phyloP scores from a whole-genome alignment of 2,329 filamentous ascomycete species.

The Colletotrichum simmondsii region DNA sequence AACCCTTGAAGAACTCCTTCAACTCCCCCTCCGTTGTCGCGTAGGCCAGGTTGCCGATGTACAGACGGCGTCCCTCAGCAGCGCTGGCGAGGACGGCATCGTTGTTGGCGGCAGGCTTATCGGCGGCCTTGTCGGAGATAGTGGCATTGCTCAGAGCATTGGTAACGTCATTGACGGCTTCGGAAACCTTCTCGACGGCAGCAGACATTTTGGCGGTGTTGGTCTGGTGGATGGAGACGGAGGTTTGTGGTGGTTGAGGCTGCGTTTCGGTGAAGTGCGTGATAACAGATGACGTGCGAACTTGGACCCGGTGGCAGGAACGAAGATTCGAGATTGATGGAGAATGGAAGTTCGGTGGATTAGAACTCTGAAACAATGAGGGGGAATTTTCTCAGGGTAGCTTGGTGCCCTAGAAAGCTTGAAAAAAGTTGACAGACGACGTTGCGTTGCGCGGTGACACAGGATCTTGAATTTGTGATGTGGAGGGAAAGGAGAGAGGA shows the following conservation, averaged over 20 bases:
- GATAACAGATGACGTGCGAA: conserved; percentile 58
- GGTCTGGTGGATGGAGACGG: conserved; percentile 49
- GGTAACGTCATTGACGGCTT: conserved; percentile 83
- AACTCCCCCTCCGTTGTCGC: conserved; percentile 99
- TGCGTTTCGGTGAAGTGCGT: conserved; percentile 54
- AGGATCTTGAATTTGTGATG: conserved; percentile 57
- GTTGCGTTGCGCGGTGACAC: conserved; percentile 60
- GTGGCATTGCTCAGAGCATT: conserved; percentile 78
- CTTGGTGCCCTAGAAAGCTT: conserved; percentile 84
- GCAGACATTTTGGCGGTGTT: conserved; percentile 82
- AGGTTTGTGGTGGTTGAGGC: conserved; percentile 45
- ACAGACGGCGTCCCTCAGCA: conserved; percentile 98
- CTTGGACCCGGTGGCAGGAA: conserved; percentile 46
- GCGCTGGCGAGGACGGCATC: conserved; percentile 96
- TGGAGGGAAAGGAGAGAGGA: conserved; percentile 45
- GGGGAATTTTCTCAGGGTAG: conserved; percentile 79
- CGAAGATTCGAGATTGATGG: conserved; percentile 57
- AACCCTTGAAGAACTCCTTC: conserved; percentile 99
- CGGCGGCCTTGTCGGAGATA: conserved; percentile 66
- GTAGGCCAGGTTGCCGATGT: conserved; percentile 99
- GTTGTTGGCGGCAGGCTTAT: conserved; percentile 70
- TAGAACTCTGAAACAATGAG: conserved; percentile 81
- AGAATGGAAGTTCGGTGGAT: conserved; percentile 52
- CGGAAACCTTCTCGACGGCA: conserved; percentile 75
- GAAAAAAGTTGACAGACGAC: conserved; percentile 55